Evolutionary conservation across 768 basidiomycete genomes (phyloP), one percentile per base, ranked within the genome.

Genomic region (Russula abietina): DNA sequence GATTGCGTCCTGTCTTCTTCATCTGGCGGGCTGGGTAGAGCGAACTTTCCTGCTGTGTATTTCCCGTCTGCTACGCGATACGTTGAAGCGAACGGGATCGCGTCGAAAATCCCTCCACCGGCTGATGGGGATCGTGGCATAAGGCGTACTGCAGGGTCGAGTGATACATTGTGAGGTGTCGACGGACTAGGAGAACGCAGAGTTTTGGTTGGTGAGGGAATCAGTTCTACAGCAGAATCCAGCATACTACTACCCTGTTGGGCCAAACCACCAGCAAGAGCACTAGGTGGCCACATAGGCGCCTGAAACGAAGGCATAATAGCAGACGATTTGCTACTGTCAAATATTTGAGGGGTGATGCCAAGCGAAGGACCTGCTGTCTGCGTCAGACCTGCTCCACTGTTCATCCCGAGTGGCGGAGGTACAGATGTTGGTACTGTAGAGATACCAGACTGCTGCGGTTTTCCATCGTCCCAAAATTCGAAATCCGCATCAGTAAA

Each of bases 401-500:
- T 50, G 57, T 45, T 49, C 9, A 67, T 60, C 55, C 60, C 67
- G 19, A 70, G 63, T 16, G 71, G 53, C 0, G 70, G 61, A 30
- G 69, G 61, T 14, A 67, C 67, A 45, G 71, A 28, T 24, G 65
- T 57, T 1, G 60, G 48, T 41, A 69, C 39, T 36, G 72, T 70
- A 9, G 70, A 57, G 49, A 68, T 61, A 32, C 67, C 62, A 1
- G 80, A 76, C 0, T 84, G 85, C 28, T 78, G 46, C 9, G 65
- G 65, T 57, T 68, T 68, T 6, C 65, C 79, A 70, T 63, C 57
- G 17, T 93, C 90, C 70, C 93, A 94, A 73, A 91, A 93, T 71
- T 83, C 87, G 72, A 93, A 94, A 72, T 94, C 91, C 59, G 92
- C 91, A 56, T 94, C 91, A 0, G 91, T 92, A 68, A 93, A 86